Evolutionary conservation across 2,329 filamentous ascomycete species (phyloP), one percentile per base, ranked within the genome.

Genomic region (Fusarium kyushuense): DNA sequence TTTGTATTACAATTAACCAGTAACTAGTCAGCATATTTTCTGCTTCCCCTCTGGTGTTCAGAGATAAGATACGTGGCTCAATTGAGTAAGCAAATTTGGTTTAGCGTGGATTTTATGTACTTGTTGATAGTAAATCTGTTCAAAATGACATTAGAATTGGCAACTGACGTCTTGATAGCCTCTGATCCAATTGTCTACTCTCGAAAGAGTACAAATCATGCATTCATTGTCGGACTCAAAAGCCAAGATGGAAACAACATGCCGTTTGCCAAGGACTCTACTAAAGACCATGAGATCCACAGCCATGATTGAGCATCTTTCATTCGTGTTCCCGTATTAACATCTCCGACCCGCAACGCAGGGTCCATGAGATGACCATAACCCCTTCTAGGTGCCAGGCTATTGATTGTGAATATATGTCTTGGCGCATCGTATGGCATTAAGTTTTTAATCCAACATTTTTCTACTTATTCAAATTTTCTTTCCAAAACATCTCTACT

Each of bases 401-500:
- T 13, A 13, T 38, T 43, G 41, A 10, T 29, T 29, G 6, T 19
- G 8, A 14, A 21, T 32, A 3, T 29, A 33, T 33, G 6, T 10
- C 14, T 33, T 47, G 45, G 29, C 45, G 16, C 0, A 33, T 23
- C 19, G n/a, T 33, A 47, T 33, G 30, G 33, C 23, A 27, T 2
- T 21, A 9, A 17, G 3, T 23, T 17, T 43, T 7, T 8, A 19
- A 17, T 17, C 4, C 4, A 13, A 29, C 4, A 6, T 8, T 19
- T 19, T 9, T 7, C 2, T 13, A 5, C 2, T 19, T 3, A 7
- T n/a, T 12, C 3, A 13, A n/a, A 3, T 8, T 16, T 25, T 1
- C 14, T 1, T 4, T 9, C 6, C 3, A 2, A 4, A 0, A 12
- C 1, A 33, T 33, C n/a, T 1, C n/a, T 1, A 6, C 8, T 29